phyloP scores from a whole-genome alignment of 192 early-diverging fungal genomes.

The Coemansia asiatica region DNA sequence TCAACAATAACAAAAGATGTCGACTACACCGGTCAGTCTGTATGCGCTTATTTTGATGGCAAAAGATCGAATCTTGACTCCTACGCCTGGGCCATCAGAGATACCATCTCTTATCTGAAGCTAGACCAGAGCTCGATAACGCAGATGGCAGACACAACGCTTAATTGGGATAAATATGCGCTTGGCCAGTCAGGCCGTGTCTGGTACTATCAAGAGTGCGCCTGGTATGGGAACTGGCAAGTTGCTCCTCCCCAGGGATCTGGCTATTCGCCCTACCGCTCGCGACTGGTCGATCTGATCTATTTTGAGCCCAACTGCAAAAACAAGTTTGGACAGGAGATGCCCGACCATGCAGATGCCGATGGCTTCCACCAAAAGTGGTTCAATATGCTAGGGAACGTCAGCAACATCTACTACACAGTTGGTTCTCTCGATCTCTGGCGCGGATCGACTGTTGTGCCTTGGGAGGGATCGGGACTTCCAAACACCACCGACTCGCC shows the following conservation, averaged over 20 bases:
- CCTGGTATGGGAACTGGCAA: conserved; percentile 65
- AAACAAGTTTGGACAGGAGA: conserved; percentile 37
- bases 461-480: conserved; percentile 21
- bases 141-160: conserved; percentile 32
- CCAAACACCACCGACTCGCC: conserved; percentile 25
- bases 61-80: conserved; percentile 20
- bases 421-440: conserved; percentile 27
- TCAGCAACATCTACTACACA: conserved; percentile 36
- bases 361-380: conserved; percentile 31
- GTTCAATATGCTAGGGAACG: conserved; percentile 19
- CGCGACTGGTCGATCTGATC: conserved; percentile 28
- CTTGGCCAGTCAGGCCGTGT: conserved; percentile 34
- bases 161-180: conserved; percentile 33
- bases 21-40: conserved; percentile 17
- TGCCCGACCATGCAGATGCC: conserved; percentile 21
- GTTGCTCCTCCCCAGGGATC: conserved; percentile 25
- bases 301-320: conserved; percentile 43
- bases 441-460: conserved; percentile 20
- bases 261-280: conserved; percentile 31
- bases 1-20: conserved; percentile 7
- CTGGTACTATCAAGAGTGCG: conserved; percentile 64
- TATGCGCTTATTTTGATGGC: conserved; percentile 32
- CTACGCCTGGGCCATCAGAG: conserved; percentile 20
- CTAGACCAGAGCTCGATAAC: conserved; percentile 13
- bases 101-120: conserved; percentile 12